Percentiles rank a stretch among this genome's conserved stretches.
These are phyloP conservation scores for Calocybe indica DNA, from an alignment of 768 basidiomycete genomes.

Conservation along the genomic window DNA sequence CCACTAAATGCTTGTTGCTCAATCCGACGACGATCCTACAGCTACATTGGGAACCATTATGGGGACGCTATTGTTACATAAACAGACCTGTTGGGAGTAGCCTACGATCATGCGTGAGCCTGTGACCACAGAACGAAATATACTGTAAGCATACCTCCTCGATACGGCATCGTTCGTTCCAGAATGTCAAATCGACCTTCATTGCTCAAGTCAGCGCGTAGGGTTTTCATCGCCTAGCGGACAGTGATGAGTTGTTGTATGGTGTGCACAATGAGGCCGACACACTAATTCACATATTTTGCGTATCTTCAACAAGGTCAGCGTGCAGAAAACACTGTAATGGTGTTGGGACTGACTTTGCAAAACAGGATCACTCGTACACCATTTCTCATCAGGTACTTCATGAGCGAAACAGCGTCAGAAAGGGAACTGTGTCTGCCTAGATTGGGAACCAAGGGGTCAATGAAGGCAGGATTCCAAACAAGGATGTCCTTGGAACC, in stretches of 20 bases:
- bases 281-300: constrained; percentile 78
- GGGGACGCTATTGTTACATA: not conserved
- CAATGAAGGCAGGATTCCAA: constrained; percentile 65
- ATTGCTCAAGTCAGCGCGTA: constrained; percentile 63
- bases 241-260: no score
- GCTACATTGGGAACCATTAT: not conserved
- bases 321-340: no score
- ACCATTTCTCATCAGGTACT: constrained; percentile 77
- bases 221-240: constrained; percentile 68
- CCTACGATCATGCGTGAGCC: constrained; percentile 30
- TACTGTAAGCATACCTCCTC: constrained; percentile 53
- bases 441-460: constrained; percentile 44
- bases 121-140: not conserved
- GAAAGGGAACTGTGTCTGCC: constrained; percentile 54
- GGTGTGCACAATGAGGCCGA: not conserved
- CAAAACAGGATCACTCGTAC: constrained; percentile 85
- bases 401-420: constrained; percentile 70
- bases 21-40: constrained; percentile 74
- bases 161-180: constrained; percentile 71
- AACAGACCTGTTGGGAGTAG: constrained; percentile 61
- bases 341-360: constrained; percentile 40
- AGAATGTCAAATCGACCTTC: constrained; percentile 76
- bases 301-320: constrained; percentile 44
- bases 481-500: constrained; percentile 76
- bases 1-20: constrained; percentile 86